phyloP scores from a whole-genome alignment of 2,329 filamentous ascomycete species.

The Cladosporium oxysporum region DNA sequence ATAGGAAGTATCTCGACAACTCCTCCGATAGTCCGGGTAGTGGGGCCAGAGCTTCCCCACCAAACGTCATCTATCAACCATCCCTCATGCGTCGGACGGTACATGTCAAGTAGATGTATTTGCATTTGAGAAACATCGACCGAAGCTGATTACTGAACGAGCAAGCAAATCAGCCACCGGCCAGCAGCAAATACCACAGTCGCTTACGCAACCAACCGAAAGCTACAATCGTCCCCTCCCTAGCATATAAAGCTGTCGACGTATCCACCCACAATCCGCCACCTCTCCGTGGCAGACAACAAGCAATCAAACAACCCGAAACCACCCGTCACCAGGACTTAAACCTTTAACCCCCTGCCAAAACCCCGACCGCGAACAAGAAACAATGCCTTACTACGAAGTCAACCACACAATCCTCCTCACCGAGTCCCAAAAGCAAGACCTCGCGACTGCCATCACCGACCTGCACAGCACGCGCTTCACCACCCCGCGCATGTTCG shows the following conservation, averaged over 20 bases:
- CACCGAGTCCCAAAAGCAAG: slow-evolving; percentile 38
- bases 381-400: slow-evolving; percentile 48
- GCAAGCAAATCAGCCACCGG: not conserved
- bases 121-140: not conserved
- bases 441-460: slow-evolving; percentile 45
- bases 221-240: not conserved
- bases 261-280: not conserved
- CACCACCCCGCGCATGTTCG: slow-evolving; percentile 46
- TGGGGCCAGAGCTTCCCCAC: slow-evolving; percentile 4
- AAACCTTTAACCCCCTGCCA: no score
- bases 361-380: not conserved
- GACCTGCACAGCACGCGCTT: slow-evolving; percentile 46
- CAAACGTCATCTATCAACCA: not conserved
- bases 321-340: no score
- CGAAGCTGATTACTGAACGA: not conserved
- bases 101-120: not conserved
- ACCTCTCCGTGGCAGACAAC: no score
- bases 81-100: not conserved
- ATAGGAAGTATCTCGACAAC: no score
- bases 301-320: no score
- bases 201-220: not conserved
- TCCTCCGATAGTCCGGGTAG: no score
- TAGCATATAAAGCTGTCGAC: not conserved
- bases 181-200: not conserved
- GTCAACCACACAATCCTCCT: slow-evolving; percentile 43